These are phyloP conservation scores for Beta macrorhiza DNA, from an alignment of 179 eudicot species.

Conservation along the genomic window DNA sequence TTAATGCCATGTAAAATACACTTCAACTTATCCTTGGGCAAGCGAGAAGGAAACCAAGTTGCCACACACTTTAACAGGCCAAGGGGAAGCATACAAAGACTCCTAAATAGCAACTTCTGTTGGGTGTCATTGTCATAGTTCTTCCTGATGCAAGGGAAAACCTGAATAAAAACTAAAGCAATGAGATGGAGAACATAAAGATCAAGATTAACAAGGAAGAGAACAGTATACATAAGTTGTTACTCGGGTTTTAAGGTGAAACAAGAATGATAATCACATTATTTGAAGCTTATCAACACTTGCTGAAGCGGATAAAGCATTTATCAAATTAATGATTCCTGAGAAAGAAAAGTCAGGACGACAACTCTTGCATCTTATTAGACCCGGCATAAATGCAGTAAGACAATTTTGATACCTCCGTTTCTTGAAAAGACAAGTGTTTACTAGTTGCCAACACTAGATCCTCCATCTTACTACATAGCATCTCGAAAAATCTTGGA, in stretches of 20 bases:
- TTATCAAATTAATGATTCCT: neutral
- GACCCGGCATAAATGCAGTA: neutral
- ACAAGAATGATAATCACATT: neutral
- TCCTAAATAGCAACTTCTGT: slow-evolving; percentile 50
- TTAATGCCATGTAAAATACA: slow-evolving; percentile 50
- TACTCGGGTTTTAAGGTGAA: neutral
- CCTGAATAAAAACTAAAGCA: slow-evolving; percentile 42
- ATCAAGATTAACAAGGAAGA: neutral
- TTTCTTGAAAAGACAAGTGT: slow-evolving; percentile 59
- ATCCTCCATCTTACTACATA: slow-evolving; percentile 53
- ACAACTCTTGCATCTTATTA: neutral
- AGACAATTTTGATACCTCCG: slow-evolving; percentile 54
- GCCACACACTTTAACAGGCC: slow-evolving; percentile 74
- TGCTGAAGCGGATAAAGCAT: neutral
- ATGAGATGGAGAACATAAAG: slow-evolving; percentile 9
- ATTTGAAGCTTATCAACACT: neutral
- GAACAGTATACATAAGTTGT: neutral
- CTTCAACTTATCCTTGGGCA: slow-evolving; percentile 61
- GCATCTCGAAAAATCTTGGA: slow-evolving; percentile 47
- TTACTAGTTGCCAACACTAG: slow-evolving; percentile 41
- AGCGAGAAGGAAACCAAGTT: slow-evolving; percentile 75
- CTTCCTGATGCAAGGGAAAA: slow-evolving; percentile 55
- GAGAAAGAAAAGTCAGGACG: neutral
- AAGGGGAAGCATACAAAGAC: slow-evolving; percentile 72
- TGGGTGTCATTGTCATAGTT: slow-evolving; percentile 58